A percentile compares a stretch with the other conserved stretches of the same genome.
phyloP scores from a whole-genome alignment of 1,284 basidiomycete genomes.

The Pyrrhoderma lamaoense region DNA sequence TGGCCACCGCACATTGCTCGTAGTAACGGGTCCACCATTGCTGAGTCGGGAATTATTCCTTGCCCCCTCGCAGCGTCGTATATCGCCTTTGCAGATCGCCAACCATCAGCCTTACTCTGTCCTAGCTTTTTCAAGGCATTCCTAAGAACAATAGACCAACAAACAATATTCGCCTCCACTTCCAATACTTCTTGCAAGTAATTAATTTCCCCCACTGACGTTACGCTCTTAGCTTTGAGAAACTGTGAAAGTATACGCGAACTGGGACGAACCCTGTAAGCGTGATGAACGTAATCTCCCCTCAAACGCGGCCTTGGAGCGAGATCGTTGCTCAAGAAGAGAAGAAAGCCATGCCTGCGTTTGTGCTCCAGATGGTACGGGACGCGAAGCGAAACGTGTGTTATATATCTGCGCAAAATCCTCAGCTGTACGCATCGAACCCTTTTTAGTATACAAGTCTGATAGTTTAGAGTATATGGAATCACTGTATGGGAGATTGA shows the following conservation, averaged over 20 bases:
- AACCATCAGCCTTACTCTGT: no score
- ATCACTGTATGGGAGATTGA: constrained; percentile 37
- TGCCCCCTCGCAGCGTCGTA: constrained; percentile 39
- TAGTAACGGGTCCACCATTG: constrained; percentile 46
- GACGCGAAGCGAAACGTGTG: background rate
- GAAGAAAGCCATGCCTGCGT: constrained; percentile 2
- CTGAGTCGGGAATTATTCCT: constrained; percentile 39
- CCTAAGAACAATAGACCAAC: constrained; percentile 47
- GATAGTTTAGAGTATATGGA: constrained; percentile 34
- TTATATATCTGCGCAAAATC: constrained; percentile 3
- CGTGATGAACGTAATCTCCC: constrained; percentile 1
- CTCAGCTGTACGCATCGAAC: background rate
- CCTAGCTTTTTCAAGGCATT: constrained; percentile 34
- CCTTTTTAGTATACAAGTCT: constrained; percentile 24
- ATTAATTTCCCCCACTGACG: constrained; percentile 34
- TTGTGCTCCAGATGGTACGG: background rate
- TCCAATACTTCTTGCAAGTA: constrained; percentile 36
- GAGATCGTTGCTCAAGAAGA: background rate
- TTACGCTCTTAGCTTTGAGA: constrained; percentile 27
- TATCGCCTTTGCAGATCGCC: constrained; percentile 22
- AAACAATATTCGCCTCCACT: constrained; percentile 32
- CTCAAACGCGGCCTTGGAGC: constrained; percentile 5
- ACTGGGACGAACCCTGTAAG: constrained; percentile 29
- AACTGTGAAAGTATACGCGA: constrained; percentile 33
- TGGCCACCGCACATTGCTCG: constrained; percentile 37